Evolutionary conservation across 306 rosid species (phyloP), one percentile per base, ranked within the genome.

Genomic region (Alnus glutinosa): DNA sequence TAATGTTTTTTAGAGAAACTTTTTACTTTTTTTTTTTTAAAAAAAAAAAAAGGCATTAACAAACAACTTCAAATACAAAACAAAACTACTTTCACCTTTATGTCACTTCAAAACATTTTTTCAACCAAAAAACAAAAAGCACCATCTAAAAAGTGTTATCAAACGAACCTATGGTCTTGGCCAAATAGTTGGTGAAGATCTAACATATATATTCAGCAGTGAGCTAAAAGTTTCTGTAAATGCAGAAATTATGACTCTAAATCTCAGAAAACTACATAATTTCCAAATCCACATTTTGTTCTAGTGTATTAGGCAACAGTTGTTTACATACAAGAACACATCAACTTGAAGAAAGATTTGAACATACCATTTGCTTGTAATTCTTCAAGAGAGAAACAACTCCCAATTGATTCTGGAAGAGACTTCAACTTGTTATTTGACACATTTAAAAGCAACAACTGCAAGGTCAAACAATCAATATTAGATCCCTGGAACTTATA

Each of bases 341-440:
- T 78, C 49, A 15, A 47, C 61, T 51, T 50, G 54, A 7, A 79
- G 59, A 75, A 78, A 67, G 72, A 67, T 39, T 18, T 67, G 49
- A 79, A 77, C 75, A 64, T 85, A 96, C 99, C 94, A 83, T 90
- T 84, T 55, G 99, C 98, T 85, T 96, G 94, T 84, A 96, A 80
- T 85, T 96, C 99, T 96, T 96, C 99, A 75, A 96, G 85, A 79
- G 97, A 96, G 87, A 88, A 90, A 86, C 97, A 96, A 87, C 93
- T 88, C 74, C 98, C 99, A 54, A 96, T 85, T 78, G 99, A 96
- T 83, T 96, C 98, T 30, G 99, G 99, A 70, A 96, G 94, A 79
- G 87, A 89, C 78, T 84, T 85, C 70, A 95, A 81, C 86, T 91
- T 87, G 92, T 95, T 95, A 47, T 85, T 93, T 32, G 99, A 89